phyloP scores from a whole-genome alignment of 371 early-diverging fungal species.

The Mucor sp. region DNA sequence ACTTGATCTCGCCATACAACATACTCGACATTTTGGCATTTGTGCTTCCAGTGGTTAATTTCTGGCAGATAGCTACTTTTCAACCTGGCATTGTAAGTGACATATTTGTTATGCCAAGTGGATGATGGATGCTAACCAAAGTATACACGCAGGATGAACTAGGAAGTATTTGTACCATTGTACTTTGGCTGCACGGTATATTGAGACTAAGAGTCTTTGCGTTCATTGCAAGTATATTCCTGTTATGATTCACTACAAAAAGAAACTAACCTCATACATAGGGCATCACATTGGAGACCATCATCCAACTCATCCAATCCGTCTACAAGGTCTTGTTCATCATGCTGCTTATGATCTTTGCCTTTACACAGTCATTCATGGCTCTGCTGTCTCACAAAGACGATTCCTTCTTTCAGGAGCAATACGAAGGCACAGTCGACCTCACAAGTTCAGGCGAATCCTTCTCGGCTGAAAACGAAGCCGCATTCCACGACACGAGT shows the following conservation, averaged over 20 bases:
- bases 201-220: constrained; percentile 5
- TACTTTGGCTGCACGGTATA: constrained; percentile 15
- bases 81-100: too few relatives aligned
- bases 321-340: constrained; percentile 7
- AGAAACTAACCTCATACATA: neutral
- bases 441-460: neutral
- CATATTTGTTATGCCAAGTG: too few relatives aligned
- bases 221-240: constrained; percentile 16
- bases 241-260: too few relatives aligned
- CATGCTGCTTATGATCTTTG: constrained; percentile 13
- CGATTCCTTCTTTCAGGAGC: constrained; percentile 13
- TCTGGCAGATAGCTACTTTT: neutral
- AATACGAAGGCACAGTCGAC: neutral
- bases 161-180: neutral
- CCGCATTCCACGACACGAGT: neutral
- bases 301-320: constrained; percentile 8
- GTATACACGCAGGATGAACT: constrained; percentile 6
- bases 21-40: constrained; percentile 9
- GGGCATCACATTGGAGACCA: constrained; percentile 13
- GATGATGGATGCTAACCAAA: neutral
- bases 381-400: neutral
- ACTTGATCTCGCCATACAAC: constrained; percentile 11
- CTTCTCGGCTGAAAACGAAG: neutral
- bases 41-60: neutral
- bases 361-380: constrained; percentile 14